Conservation (phyloP, 306 rosid genomes). For the Sindora glabra region DNA sequence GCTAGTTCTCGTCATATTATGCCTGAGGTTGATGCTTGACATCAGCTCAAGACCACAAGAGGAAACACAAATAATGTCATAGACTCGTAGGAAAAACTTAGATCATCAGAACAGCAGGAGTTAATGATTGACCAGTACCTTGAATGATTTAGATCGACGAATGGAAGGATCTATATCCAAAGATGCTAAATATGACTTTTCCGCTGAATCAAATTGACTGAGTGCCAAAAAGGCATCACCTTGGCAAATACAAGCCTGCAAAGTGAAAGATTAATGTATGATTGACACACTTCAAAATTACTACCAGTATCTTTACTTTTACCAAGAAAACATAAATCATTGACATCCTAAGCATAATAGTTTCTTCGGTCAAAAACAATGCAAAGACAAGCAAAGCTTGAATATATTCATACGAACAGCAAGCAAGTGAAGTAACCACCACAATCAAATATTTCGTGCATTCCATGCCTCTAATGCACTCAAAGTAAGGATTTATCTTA, state of each 20-base stretch:
- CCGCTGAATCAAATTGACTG: conserved; percentile 53
- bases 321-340: neutral
- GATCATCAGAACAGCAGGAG: neutral
- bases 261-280: neutral
- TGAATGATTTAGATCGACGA: conserved; percentile 67
- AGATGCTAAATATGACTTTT: conserved; percentile 56
- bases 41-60: neutral
- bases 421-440: neutral
- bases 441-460: conserved; percentile 1
- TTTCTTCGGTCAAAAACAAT: too few species aligned
- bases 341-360: too few species aligned
- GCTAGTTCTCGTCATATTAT: neutral
- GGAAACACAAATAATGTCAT: neutral
- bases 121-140: conserved; percentile 39
- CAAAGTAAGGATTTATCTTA: conserved; percentile 11
- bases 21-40: neutral
- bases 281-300: neutral
- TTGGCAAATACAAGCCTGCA: conserved; percentile 75
- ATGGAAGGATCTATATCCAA: conserved; percentile 62
- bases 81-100: conserved; percentile 6
- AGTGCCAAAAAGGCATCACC: conserved; percentile 71
- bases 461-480: neutral
- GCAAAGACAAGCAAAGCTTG: too few species aligned
- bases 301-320: neutral
- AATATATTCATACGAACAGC: neutral